Evolutionary conservation across 176 grass and related monocot species (phyloP), one percentile per base, ranked within the genome.

Genomic region (Alopecurus myosuroides): DNA sequence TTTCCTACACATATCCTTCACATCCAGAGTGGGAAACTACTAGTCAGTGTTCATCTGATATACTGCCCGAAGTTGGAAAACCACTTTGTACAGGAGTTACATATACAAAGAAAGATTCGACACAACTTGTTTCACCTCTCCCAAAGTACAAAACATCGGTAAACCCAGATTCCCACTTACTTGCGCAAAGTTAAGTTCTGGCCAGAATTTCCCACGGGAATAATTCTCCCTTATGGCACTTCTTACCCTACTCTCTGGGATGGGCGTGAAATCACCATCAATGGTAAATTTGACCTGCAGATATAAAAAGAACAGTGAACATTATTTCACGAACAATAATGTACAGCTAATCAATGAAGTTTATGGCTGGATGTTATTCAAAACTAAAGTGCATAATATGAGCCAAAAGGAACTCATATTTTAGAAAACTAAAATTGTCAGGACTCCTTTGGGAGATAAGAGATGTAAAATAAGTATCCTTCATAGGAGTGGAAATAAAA

Each of bases 241-340:
- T 89, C 62, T 93, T 25, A 98, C 77, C 31, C 35, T 82, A 77
- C 79, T 84, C 67, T 95, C 91, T 45, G 66, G 87, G 61, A 95
- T 28, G 62, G 95, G 95, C 77, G 92, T 64, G 77, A 90, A 98
- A 77, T 98, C 91, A 79, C 77, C 81, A 78, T 93, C 79, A 44
- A 95, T 92, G 41, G 78, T 85, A 83, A 98, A 98, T 85, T 92
- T 95, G 39, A 98, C 91, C 95, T 98, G 77, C 77, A 48, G 1
- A 41, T 31, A 84, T 31, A 56, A n/a, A 74, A 68, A 45, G 22
- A 75, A 70, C 33, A 65, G 41, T 76, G 5, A 45, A 15, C 40
- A 74, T 42, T 70, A 75, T 14, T 9, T 41, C 81, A 73, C 53
- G 53, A 45, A 66, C 11, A 79, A 73, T n/a, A 63, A 64, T 36